Evolutionary conservation across 345 rosid species (phyloP).

Genomic region (Hevea brasiliensis): DNA sequence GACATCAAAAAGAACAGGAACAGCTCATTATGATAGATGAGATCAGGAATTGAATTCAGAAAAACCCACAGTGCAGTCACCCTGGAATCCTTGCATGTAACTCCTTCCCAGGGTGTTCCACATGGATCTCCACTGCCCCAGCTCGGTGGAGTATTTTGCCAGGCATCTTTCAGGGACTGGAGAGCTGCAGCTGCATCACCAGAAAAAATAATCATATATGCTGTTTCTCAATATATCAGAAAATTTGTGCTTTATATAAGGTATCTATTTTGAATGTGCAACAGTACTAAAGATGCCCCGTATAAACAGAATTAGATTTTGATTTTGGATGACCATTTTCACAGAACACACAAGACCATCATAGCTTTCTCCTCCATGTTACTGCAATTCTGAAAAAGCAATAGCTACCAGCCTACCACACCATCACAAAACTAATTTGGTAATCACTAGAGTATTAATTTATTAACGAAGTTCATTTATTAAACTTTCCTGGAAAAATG

Average conservation of each 20-base stretch:
- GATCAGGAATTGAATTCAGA: background rate
- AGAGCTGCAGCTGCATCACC: conserved; percentile 60
- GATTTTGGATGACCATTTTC: background rate
- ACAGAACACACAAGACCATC: background rate
- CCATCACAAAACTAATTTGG: too few species aligned
- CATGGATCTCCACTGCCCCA: conserved; percentile 83
- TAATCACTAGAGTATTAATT: too few species aligned
- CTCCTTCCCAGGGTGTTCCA: conserved; percentile 85
- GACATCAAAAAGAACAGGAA: background rate
- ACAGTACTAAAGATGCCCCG: background rate
- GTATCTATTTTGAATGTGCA: too few species aligned
- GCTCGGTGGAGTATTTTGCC: conserved; percentile 75
- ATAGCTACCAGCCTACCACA: too few species aligned
- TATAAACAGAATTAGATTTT: background rate
- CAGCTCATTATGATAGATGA: too few species aligned
- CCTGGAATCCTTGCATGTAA: conserved; percentile 66
- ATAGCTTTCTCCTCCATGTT: too few species aligned
- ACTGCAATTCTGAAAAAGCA: too few species aligned
- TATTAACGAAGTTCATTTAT: too few species aligned
- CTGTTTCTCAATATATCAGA: background rate
- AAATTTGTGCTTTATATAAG: background rate
- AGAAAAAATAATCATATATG: background rate
- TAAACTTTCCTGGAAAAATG: background rate
- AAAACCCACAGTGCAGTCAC: conserved; percentile 74
- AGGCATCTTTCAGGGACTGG: conserved; percentile 69